These are phyloP conservation scores for Microbotryum intermedium DNA, from an alignment of 1,284 basidiomycete genomes.

Conservation along the genomic window DNA sequence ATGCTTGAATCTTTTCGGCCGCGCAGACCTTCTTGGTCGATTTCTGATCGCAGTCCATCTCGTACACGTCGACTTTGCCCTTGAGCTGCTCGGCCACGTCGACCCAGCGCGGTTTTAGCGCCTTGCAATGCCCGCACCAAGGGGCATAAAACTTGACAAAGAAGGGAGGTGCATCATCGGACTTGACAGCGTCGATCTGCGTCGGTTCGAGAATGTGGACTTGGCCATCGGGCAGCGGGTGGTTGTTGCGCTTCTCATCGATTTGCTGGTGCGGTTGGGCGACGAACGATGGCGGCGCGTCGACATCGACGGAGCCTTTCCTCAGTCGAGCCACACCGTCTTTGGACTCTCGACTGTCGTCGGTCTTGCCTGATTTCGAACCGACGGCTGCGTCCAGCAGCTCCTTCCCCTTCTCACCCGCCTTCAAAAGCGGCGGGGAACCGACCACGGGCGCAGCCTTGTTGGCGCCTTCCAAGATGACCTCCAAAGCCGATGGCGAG, in stretches of 20 bases:
- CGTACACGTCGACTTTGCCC: conserved; percentile 61
- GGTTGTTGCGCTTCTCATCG: not conserved
- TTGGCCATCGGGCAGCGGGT: conserved; percentile 18
- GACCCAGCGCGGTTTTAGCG: conserved; percentile 54
- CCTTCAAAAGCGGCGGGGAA: not conserved
- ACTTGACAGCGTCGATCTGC: conserved; percentile 13
- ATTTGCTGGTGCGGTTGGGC: too few relatives aligned
- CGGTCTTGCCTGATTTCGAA: too few relatives aligned
- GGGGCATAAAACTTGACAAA: conserved; percentile 89
- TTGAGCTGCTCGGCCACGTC: conserved; percentile 61
- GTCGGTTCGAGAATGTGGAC: conserved; percentile 16
- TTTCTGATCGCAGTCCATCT: conserved; percentile 69
- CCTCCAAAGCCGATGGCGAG: not conserved
- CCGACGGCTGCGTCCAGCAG: too few relatives aligned
- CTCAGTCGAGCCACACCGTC: too few relatives aligned
- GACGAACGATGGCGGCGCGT: too few relatives aligned
- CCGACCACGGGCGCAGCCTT: not conserved
- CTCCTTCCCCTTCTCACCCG: too few relatives aligned
- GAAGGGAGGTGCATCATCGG: conserved; percentile 47
- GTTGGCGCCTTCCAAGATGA: conserved; percentile 1
- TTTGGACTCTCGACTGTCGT: too few relatives aligned
- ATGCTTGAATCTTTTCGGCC: conserved; percentile 58
- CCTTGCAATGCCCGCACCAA: conserved; percentile 68
- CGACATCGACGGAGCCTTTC: too few relatives aligned
- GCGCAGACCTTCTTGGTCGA: conserved; percentile 56